Conservation (phyloP, 352 stramenopile species). For the Globisporangium cylindrosporum region DNA sequence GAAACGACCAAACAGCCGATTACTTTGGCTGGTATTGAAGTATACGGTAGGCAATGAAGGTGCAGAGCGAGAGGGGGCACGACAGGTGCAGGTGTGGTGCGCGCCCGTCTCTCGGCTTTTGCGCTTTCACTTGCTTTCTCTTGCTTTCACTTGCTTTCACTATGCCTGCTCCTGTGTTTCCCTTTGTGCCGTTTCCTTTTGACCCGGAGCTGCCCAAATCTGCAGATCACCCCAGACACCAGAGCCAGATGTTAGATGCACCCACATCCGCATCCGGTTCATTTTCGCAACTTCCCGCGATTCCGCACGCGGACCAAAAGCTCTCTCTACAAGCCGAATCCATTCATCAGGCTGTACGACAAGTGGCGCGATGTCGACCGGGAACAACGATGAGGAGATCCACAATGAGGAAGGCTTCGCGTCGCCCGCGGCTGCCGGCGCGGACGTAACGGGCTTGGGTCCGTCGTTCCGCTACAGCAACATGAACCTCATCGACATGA, state of each 20-base stretch:
- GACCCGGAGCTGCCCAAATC: no score
- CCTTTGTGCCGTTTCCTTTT: not conserved
- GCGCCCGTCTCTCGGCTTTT: no score
- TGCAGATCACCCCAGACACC: not conserved
- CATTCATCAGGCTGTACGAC: not conserved
- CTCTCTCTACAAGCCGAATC: not conserved
- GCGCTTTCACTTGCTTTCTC: no score
- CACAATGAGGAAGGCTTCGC: not conserved
- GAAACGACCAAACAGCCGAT: not conserved
- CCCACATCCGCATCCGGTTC: not conserved
- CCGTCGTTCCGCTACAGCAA: slow-evolving; percentile 21
- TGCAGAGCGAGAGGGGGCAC: no score
- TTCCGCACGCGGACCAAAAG: not conserved
- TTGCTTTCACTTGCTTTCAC: no score
- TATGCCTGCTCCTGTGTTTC: not conserved
- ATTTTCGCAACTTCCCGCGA: slow-evolving; percentile 4
- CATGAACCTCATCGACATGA: slow-evolving; percentile 13
- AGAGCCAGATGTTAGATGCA: not conserved
- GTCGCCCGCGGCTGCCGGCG: not conserved
- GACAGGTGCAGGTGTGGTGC: no score
- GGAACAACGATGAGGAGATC: not conserved
- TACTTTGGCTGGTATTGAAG: not conserved
- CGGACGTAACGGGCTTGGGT: not conserved
- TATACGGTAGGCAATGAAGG: no score
- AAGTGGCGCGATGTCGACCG: not conserved